Conservation (phyloP, 352 stramenopile genomes). For the Pythium sukuiense region DNA sequence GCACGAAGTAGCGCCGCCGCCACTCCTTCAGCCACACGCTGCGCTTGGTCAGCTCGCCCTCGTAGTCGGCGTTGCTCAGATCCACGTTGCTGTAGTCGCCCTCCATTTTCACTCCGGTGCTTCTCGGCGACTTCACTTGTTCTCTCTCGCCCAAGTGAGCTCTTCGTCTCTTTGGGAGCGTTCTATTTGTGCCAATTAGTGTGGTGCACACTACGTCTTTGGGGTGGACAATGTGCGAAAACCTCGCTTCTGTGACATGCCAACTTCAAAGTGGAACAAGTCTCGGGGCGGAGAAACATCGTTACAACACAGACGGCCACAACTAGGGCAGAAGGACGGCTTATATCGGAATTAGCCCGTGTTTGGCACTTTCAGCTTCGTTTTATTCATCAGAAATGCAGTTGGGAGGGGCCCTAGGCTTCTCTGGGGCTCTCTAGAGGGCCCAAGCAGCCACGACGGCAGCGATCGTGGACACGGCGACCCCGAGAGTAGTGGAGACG, state of each 20-base stretch:
- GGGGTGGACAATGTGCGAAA: background rate
- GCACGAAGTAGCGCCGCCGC: slow-evolving; percentile 89
- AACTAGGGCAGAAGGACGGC: too few species aligned
- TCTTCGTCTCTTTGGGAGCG: background rate
- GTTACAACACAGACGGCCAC: too few species aligned
- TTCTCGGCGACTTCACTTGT: background rate
- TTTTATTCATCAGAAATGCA: too few species aligned
- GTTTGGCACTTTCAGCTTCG: too few species aligned
- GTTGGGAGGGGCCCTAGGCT: background rate
- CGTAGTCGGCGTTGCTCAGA: slow-evolving; percentile 83
- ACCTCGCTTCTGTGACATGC: background rate
- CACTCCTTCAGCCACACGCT: slow-evolving; percentile 92
- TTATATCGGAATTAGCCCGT: too few species aligned
- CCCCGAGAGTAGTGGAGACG: background rate
- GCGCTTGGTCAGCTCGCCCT: slow-evolving; percentile 89
- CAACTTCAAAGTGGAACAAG: slow-evolving; percentile 2
- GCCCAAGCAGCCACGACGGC: background rate
- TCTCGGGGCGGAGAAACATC: too few species aligned
- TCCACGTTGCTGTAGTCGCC: slow-evolving; percentile 75
- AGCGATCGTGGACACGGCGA: background rate
- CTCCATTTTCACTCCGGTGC: slow-evolving; percentile 55
- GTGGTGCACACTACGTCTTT: background rate
- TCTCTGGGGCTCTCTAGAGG: background rate
- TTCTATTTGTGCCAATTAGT: background rate
- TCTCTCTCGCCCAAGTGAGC: background rate